Conservation (phyloP, 352 stramenopile species). For the Sclerospora graminicola region DNA sequence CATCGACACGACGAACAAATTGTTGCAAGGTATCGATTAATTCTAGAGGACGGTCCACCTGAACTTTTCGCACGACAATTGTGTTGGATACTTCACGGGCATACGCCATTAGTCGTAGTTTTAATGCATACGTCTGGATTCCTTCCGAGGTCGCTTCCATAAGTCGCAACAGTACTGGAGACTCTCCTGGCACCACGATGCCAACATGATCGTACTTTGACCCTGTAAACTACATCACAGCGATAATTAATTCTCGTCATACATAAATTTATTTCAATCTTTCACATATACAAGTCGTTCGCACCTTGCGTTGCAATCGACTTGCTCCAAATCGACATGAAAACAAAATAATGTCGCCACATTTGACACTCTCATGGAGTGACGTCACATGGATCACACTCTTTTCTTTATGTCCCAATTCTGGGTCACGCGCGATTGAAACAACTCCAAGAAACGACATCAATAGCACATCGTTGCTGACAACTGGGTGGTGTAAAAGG, state of each 20-base stretch:
- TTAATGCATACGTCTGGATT: constrained; percentile 74
- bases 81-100: constrained; percentile 66
- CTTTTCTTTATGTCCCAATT: constrained; percentile 48
- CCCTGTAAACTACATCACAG: constrained; percentile 41
- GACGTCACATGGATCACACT: constrained; percentile 67
- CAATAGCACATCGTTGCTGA: constrained; percentile 50
- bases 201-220: constrained; percentile 75
- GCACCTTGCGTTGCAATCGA: constrained; percentile 68
- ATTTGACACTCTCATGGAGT: constrained; percentile 54
- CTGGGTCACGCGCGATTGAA: constrained; percentile 48
- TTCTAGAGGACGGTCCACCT: constrained; percentile 29
- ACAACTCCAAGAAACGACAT: constrained; percentile 73
- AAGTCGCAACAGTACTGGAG: constrained; percentile 48
- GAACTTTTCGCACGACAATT: constrained; percentile 63
- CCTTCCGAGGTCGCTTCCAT: constrained; percentile 73
- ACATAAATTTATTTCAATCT: no score
- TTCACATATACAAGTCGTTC: neutral
- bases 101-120: constrained; percentile 69
- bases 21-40: constrained; percentile 27
- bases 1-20: constrained; percentile 63
- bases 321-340: constrained; percentile 70
- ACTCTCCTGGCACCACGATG: constrained; percentile 64
- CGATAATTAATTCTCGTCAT: no score
- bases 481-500: constrained; percentile 32
- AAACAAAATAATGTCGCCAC: constrained; percentile 75